phyloP scores from a whole-genome alignment of 192 early-diverging fungal species.

The Backusella westeae region DNA sequence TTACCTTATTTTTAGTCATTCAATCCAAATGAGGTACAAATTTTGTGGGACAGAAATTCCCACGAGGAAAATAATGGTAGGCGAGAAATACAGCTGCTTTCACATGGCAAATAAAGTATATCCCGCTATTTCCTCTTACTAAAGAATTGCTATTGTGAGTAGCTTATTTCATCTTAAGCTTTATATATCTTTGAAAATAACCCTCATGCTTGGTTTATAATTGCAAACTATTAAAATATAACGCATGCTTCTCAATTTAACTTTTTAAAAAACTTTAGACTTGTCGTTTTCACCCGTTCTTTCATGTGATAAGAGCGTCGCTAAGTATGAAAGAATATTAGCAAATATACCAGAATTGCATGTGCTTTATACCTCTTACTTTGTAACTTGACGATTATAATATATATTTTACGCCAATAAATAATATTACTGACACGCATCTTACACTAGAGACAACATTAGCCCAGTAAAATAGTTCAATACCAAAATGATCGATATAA shows the following conservation, averaged over 20 bases:
- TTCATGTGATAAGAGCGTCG: background rate
- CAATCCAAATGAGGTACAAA: background rate
- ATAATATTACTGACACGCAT: background rate
- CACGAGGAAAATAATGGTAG: slow-evolving; percentile 1
- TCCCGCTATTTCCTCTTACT: background rate
- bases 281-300: background rate
- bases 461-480: background rate
- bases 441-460: background rate
- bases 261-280: background rate
- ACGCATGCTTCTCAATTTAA: background rate
- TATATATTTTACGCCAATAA: background rate
- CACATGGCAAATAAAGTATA: background rate
- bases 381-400: background rate
- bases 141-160: background rate
- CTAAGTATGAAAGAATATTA: background rate
- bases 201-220: background rate
- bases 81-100: background rate
- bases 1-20: slow-evolving; percentile 8
- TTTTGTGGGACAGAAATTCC: background rate
- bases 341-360: background rate
- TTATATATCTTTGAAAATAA: background rate
- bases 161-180: background rate
- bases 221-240: background rate
- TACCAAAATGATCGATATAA: background rate
- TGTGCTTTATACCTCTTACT: background rate